phyloP scores from a whole-genome alignment of 164 flowering plant species.

The Stephania japonica region DNA sequence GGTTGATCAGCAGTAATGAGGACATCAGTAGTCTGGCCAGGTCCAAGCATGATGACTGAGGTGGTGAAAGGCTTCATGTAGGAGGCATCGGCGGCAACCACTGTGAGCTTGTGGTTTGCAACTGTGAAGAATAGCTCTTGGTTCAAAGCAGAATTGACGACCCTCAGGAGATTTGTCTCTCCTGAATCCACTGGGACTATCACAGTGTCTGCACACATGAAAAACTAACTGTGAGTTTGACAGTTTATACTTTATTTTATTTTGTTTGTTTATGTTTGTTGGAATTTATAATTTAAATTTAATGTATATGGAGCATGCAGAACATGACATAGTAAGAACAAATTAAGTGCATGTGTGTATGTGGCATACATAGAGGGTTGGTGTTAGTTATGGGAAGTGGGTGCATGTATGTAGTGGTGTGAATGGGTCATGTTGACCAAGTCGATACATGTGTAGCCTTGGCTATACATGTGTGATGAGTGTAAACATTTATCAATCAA shows the following conservation, averaged over 20 bases:
- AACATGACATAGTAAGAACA: too few relatives aligned
- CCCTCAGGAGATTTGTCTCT: constrained; percentile 63
- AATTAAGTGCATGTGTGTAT: too few relatives aligned
- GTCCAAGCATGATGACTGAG: constrained; percentile 67
- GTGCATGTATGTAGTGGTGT: too few relatives aligned
- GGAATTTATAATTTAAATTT: too few relatives aligned
- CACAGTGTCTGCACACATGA: constrained; percentile 42
- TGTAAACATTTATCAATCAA: too few relatives aligned
- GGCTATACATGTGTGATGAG: too few relatives aligned
- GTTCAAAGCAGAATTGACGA: constrained; percentile 65
- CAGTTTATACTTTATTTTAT: neutral
- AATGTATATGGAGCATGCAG: too few relatives aligned
- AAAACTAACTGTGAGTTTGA: neutral
- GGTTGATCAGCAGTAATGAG: constrained; percentile 68
- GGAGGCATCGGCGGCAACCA: constrained; percentile 73
- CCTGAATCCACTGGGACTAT: constrained; percentile 57
- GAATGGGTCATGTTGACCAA: too few relatives aligned
- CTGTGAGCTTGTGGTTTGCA: constrained; percentile 66
- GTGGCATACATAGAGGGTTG: too few relatives aligned
- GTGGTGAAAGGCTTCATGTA: constrained; percentile 68
- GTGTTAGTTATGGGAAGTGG: too few relatives aligned
- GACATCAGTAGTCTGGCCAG: constrained; percentile 83
- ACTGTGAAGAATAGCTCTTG: constrained; percentile 65
- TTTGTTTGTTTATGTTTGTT: neutral
- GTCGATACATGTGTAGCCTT: too few relatives aligned